Conservation (phyloP, 2,329 filamentous ascomycete species). For the Aspergillus novofumigatus region DNA sequence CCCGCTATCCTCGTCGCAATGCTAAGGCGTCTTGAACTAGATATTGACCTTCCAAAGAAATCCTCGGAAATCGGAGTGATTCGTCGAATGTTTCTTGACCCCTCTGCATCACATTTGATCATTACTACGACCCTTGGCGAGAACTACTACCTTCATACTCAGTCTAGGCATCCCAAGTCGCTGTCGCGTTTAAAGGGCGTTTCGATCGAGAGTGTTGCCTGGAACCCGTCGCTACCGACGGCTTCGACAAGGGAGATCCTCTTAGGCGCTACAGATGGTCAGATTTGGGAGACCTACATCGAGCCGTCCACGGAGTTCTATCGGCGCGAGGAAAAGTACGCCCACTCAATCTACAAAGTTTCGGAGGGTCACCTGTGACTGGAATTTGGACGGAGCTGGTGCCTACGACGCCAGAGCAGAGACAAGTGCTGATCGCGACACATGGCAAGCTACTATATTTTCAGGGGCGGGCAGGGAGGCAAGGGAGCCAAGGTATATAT, state of each 20-base stretch:
- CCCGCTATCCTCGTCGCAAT: not conserved
- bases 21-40: slow-evolving; percentile 45
- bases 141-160: slow-evolving; percentile 96
- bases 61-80: slow-evolving; percentile 88
- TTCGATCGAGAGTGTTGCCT: slow-evolving; percentile 82
- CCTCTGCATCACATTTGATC: slow-evolving; percentile 89
- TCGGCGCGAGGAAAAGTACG: slow-evolving; percentile 86
- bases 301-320: slow-evolving; percentile 95
- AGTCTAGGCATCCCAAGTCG: slow-evolving; percentile 80
- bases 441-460: slow-evolving; percentile 75
- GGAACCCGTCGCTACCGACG: slow-evolving; percentile 90
- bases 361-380: slow-evolving; percentile 70
- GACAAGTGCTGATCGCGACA: slow-evolving; percentile 76
- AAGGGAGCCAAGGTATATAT: slow-evolving; percentile 78
- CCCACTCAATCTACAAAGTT: slow-evolving; percentile 77
- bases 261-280: slow-evolving; percentile 86
- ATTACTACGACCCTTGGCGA: slow-evolving; percentile 88
- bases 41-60: slow-evolving; percentile 95
- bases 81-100: slow-evolving; percentile 93
- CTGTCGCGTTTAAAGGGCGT: slow-evolving; percentile 81
- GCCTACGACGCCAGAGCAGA: slow-evolving; percentile 62
- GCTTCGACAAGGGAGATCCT: slow-evolving; percentile 93
- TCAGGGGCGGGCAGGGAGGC: slow-evolving; percentile 68
- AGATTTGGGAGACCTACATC: slow-evolving; percentile 91
- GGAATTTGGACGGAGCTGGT: slow-evolving; percentile 81